Evolutionary conservation across 2,329 filamentous ascomycete species (phyloP).

Genomic region (Dactylellina parvicollis): DNA sequence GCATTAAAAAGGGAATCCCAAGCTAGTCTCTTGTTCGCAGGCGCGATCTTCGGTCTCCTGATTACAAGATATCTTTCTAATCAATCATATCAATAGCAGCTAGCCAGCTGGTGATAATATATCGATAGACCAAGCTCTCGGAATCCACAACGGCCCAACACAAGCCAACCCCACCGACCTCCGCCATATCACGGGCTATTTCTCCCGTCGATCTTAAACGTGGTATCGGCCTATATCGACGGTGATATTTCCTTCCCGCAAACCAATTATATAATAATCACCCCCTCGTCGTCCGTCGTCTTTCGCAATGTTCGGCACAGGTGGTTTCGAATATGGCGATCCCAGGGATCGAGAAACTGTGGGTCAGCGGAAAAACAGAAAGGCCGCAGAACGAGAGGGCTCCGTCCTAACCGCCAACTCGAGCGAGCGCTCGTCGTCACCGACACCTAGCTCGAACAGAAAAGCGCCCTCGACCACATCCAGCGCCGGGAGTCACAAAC

Average conservation of each 20-base stretch:
- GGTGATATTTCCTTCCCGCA: not conserved
- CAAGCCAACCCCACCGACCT: not conserved
- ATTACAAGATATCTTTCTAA: constrained; percentile 22
- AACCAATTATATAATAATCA: not conserved
- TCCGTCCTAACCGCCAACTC: constrained; percentile 48
- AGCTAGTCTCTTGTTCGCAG: constrained; percentile 30
- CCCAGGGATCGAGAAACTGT: constrained; percentile 52
- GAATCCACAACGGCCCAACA: constrained; percentile 29
- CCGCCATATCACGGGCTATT: not conserved
- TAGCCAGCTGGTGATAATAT: constrained; percentile 4
- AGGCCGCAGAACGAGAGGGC: constrained; percentile 48
- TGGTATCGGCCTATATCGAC: not conserved
- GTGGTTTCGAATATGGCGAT: constrained; percentile 48
- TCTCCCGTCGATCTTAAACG: not conserved
- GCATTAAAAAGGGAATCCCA: constrained; percentile 13
- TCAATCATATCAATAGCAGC: constrained; percentile 19
- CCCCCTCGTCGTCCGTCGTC: constrained; percentile 19
- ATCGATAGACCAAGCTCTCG: constrained; percentile 18
- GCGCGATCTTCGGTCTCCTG: constrained; percentile 25
- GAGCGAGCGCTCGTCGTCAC: constrained; percentile 49
- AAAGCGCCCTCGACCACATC: constrained; percentile 43
- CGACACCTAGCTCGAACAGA: constrained; percentile 42
- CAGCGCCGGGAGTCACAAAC: constrained; percentile 30
- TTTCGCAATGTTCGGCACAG: constrained; percentile 45
- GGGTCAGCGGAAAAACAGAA: constrained; percentile 50